Evolutionary conservation across 768 basidiomycete species (phyloP).

Genomic region (Boletellus ananas): DNA sequence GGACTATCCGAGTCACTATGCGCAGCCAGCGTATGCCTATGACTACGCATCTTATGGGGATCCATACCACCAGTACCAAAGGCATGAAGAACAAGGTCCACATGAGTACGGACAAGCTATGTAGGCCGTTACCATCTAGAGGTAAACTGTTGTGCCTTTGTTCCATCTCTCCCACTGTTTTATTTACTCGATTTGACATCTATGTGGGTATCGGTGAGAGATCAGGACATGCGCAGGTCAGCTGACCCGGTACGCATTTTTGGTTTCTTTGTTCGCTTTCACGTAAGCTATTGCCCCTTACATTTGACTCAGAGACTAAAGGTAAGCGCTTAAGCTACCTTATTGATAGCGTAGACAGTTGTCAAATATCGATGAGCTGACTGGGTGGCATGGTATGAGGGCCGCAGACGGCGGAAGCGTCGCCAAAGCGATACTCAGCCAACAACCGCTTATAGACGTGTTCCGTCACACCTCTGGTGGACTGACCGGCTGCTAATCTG

Average conservation of each 20-base stretch:
- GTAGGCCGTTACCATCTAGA: slow-evolving; percentile 19
- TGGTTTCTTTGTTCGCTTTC: neutral
- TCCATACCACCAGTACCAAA: slow-evolving; percentile 27
- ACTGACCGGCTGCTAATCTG: no score
- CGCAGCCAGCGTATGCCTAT: slow-evolving; percentile 22
- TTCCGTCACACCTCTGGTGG: no score
- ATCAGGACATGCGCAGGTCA: neutral
- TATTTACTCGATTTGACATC: slow-evolving; percentile 25
- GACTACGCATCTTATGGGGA: slow-evolving; percentile 30
- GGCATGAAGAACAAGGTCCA: slow-evolving; percentile 27
- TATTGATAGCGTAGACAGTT: no score
- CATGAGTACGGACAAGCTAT: slow-evolving; percentile 33
- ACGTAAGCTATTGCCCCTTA: neutral
- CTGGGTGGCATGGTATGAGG: no score
- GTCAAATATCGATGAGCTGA: no score
- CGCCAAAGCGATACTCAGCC: no score
- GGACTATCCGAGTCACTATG: slow-evolving; percentile 33
- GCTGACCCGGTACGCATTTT: neutral
- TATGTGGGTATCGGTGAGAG: slow-evolving; percentile 2
- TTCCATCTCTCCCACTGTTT: slow-evolving; percentile 21
- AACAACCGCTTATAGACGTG: no score
- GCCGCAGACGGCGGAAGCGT: no score
- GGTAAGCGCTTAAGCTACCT: neutral
- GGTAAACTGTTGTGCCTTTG: slow-evolving; percentile 14
- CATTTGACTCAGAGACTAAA: neutral